These are phyloP conservation scores for Rusavskia elegans DNA, from an alignment of 495 filamentous ascomycete species.

Conservation along the genomic window DNA sequence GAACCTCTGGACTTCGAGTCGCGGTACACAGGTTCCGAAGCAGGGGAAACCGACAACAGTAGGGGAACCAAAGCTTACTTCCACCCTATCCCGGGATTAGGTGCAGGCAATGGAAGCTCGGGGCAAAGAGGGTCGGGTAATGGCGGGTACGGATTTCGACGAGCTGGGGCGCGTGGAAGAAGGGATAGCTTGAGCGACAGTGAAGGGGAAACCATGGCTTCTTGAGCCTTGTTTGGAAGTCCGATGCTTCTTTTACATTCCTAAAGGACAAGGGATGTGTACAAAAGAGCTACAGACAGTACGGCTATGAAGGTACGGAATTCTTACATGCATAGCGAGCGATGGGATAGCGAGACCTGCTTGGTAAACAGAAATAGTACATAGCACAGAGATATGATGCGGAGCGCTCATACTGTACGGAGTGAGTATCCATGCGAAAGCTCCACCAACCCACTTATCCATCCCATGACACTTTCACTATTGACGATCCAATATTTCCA, in stretches of 20 bases:
- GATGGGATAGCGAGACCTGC: too few relatives aligned
- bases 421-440: too few relatives aligned
- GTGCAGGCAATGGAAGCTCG: constrained; percentile 25
- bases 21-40: constrained; percentile 20
- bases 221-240: not conserved
- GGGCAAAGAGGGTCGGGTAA: constrained; percentile 17
- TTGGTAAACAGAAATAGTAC: too few relatives aligned
- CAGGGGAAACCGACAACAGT: constrained; percentile 38
- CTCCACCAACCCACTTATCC: too few relatives aligned
- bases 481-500: too few relatives aligned
- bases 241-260: not conserved
- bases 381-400: too few relatives aligned
- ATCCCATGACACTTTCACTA: too few relatives aligned
- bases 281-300: not conserved
- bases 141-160: constrained; percentile 27
- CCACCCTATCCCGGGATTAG: constrained; percentile 63
- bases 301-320: not conserved
- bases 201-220: constrained; percentile 17
- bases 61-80: constrained; percentile 68
- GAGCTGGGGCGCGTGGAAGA: constrained; percentile 27
- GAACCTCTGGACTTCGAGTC: constrained; percentile 31
- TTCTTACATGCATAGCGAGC: too few relatives aligned
- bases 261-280: too few relatives aligned
- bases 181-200: constrained; percentile 41
- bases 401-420: too few relatives aligned